These are phyloP conservation scores for Adenanthera pavonina DNA, from an alignment of 306 rosid genomes.

Conservation along the genomic window DNA sequence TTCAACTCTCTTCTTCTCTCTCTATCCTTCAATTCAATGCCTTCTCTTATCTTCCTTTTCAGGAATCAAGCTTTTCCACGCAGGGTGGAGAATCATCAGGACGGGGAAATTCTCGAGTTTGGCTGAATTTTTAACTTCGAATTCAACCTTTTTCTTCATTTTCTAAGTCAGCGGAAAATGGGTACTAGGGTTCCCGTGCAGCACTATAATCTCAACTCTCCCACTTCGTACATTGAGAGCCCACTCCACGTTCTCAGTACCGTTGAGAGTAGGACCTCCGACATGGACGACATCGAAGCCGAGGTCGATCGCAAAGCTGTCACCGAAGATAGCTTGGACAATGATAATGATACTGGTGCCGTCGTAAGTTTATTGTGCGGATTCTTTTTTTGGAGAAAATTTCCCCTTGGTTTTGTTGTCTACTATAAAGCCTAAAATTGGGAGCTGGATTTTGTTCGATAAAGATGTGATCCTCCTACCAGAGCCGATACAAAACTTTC, in stretches of 20 bases:
- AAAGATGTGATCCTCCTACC: background rate
- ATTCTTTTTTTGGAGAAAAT: background rate
- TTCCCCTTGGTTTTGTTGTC: background rate
- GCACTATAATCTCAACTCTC: conserved; percentile 84
- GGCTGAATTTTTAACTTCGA: background rate
- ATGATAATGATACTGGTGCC: conserved; percentile 59
- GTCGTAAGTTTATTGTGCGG: conserved; percentile 50
- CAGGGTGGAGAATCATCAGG: background rate
- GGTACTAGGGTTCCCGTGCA: conserved; percentile 86
- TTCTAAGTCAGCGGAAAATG: conserved; percentile 49
- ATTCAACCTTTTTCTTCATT: background rate
- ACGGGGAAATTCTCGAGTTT: background rate
- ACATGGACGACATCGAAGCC: conserved; percentile 59
- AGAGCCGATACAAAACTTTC: background rate
- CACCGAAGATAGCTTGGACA: conserved; percentile 54
- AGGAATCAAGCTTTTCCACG: background rate
- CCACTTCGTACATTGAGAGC: conserved; percentile 78
- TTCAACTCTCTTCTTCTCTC: background rate
- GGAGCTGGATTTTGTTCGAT: background rate
- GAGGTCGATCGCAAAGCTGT: conserved; percentile 59
- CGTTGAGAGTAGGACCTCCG: conserved; percentile 60
- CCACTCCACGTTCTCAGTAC: conserved; percentile 89
- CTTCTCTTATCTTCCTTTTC: conserved; percentile 18
- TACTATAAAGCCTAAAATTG: background rate
- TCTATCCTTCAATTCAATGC: conserved; percentile 17